Evolutionary conservation across 2,329 filamentous ascomycete genomes (phyloP), one percentile per base, ranked within the genome.

Genomic region (Trichoderma afroharzianum): DNA sequence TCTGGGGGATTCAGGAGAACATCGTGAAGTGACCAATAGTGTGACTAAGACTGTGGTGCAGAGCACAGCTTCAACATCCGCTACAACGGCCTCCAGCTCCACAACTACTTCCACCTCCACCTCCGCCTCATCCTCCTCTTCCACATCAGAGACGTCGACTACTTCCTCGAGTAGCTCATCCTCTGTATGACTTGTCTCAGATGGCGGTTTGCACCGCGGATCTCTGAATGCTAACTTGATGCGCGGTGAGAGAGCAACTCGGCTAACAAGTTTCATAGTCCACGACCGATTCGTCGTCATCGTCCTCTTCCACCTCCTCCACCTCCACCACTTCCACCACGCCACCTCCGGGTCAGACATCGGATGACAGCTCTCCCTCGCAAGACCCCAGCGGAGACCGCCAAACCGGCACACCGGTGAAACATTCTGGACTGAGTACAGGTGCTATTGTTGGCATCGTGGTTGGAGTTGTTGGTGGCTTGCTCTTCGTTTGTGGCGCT

Each of bases 381-480:
- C 74, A 71, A 1, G 61, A 75, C 33, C 75, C 75, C 55, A 75
- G 76, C 33, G 75, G 73, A 18, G 70, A 69, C 50, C 15, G 39
- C 15, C n/a, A 63, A n/a, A 71, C 72, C 21, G 73, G 66, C 18
- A 70, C 73, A 53, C 71, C 68, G 12, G 58, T 66, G 8, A 76
- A 75, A 4, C 76, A 75, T 2, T 73, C 74, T 12, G 77, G 77
- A 7, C 79, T 88, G 0, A 79, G 80, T 36, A 84, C 83, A 0
- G 87, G 87, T 2, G 81, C 83, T 9, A 83, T 87, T 36, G 87
- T 84, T 2, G 87, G 87, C 18, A 84, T 89, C 12, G 85, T 85
- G 3, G 77, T 89, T 4, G 88, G 87, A 28, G 80, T 89, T 26
- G 79, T 87, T 14, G 82, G 76, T 3, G 81, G 82, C 6, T 75